Evolutionary conservation across 306 rosid genomes (phyloP).

Genomic region (Vicia faba): DNA sequence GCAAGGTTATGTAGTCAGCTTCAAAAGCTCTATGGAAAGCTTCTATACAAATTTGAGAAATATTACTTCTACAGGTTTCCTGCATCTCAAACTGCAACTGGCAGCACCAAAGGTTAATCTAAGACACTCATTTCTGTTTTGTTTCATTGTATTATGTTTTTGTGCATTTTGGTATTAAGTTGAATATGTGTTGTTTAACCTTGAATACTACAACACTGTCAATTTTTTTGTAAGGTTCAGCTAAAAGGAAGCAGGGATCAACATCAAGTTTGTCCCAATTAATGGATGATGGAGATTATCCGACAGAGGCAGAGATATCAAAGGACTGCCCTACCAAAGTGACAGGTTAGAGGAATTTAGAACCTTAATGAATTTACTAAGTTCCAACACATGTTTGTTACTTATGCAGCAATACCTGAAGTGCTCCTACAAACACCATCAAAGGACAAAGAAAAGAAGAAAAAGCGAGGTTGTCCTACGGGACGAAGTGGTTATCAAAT

Average conservation of each 20-base stretch:
- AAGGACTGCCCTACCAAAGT: constrained; percentile 15
- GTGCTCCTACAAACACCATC: constrained; percentile 23
- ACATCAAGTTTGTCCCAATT: constrained; percentile 7
- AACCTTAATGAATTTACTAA: background rate
- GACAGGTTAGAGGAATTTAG: constrained; percentile 32
- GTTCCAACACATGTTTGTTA: background rate
- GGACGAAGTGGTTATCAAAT: constrained; percentile 44
- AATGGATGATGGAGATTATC: constrained; percentile 22
- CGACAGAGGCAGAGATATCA: background rate
- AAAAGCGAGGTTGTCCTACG: constrained; percentile 6
- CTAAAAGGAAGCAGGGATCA: constrained; percentile 31
- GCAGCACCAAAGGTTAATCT: constrained; percentile 32
- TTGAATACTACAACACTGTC: background rate
- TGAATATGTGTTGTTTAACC: background rate
- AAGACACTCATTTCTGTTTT: background rate
- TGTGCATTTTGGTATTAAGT: constrained; percentile 19
- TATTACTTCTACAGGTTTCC: constrained; percentile 42
- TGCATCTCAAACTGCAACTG: constrained; percentile 21
- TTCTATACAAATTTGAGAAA: constrained; percentile 48
- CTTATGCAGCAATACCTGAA: background rate
- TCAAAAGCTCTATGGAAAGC: constrained; percentile 39
- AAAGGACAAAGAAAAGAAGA: constrained; percentile 35
- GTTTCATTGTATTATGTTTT: constrained; percentile 9
- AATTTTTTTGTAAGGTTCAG: constrained; percentile 13
- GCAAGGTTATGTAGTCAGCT: constrained; percentile 40